Evolutionary conservation across 1,284 basidiomycete species (phyloP).

Genomic region (Pseudozyma sp.): DNA sequence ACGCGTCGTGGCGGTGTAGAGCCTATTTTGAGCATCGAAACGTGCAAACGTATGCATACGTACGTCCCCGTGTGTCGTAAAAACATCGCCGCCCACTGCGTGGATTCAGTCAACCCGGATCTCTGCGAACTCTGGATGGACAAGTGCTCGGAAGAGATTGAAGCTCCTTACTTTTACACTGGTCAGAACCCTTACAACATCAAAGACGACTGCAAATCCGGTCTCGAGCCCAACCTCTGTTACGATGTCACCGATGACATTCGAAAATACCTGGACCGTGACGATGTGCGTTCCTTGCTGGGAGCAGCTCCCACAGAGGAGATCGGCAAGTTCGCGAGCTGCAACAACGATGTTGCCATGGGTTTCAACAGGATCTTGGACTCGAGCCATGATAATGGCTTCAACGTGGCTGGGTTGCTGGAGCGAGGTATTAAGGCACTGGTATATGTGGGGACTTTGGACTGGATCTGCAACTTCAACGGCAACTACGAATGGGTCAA

Average conservation of each 20-base stretch:
- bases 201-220: conserved; percentile 55
- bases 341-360: conserved; percentile 35
- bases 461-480: conserved; percentile 66
- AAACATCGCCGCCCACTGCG: conserved; percentile 35
- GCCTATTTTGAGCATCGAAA: conserved; percentile 49
- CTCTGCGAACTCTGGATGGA: conserved; percentile 27
- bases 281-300: conserved; percentile 55
- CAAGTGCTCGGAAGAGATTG: conserved; percentile 46
- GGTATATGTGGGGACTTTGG: conserved; percentile 76
- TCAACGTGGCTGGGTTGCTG: conserved; percentile 77
- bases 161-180: conserved; percentile 46
- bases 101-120: conserved; percentile 37
- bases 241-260: conserved; percentile 58
- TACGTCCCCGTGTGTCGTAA: conserved; percentile 37
- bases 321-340: conserved; percentile 56
- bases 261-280: conserved; percentile 55
- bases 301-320: conserved; percentile 50
- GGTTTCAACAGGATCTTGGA: conserved; percentile 44
- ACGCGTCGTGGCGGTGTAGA: conserved; percentile 45
- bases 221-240: conserved; percentile 51
- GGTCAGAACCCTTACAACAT: conserved; percentile 64
- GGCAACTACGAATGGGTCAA: conserved; percentile 53
- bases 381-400: conserved; percentile 38
- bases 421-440: conserved; percentile 80
- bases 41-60: conserved; percentile 49